phyloP scores from a whole-genome alignment of 768 basidiomycete species.

The Ramaria rubella region DNA sequence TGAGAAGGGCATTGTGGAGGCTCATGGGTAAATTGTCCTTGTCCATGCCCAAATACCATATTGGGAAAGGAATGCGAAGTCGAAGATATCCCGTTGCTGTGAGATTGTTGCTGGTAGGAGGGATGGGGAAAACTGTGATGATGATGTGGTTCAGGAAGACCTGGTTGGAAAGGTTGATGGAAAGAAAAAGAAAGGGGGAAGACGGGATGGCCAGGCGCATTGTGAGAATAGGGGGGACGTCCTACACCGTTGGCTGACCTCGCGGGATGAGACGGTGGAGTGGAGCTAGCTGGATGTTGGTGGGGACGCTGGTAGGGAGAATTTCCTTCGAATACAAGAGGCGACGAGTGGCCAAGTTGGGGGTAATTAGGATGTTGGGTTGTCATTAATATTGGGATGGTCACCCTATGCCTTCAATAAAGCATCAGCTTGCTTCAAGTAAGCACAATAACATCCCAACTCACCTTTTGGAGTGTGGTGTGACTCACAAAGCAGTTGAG shows the following conservation, averaged over 20 bases:
- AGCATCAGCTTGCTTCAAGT: neutral
- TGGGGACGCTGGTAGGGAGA: constrained; percentile 29
- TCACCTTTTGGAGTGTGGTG: neutral
- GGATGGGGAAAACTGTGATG: neutral
- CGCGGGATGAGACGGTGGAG: too few relatives aligned
- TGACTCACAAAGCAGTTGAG: neutral
- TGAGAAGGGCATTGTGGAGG: constrained; percentile 3
- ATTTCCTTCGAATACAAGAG: constrained; percentile 33
- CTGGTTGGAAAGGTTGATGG: constrained; percentile 23
- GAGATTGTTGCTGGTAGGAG: constrained; percentile 1
- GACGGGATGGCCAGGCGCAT: constrained; percentile 14
- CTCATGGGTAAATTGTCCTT: neutral
- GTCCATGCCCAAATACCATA: too few relatives aligned
- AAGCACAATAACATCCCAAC: neutral
- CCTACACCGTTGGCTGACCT: constrained; percentile 26
- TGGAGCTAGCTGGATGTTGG: too few relatives aligned
- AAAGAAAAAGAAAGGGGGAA: constrained; percentile 17
- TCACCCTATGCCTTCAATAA: neutral
- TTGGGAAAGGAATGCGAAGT: neutral
- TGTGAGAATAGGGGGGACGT: constrained; percentile 16
- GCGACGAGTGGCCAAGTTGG: constrained; percentile 30
- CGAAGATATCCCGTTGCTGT: neutral
- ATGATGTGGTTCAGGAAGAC: constrained; percentile 20
- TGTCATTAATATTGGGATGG: constrained; percentile 20
- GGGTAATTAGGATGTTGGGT: constrained; percentile 28